Evolutionary conservation across 495 filamentous ascomycete genomes (phyloP), one percentile per base, ranked within the genome.

Genomic region (Aspergillus mulundensis): DNA sequence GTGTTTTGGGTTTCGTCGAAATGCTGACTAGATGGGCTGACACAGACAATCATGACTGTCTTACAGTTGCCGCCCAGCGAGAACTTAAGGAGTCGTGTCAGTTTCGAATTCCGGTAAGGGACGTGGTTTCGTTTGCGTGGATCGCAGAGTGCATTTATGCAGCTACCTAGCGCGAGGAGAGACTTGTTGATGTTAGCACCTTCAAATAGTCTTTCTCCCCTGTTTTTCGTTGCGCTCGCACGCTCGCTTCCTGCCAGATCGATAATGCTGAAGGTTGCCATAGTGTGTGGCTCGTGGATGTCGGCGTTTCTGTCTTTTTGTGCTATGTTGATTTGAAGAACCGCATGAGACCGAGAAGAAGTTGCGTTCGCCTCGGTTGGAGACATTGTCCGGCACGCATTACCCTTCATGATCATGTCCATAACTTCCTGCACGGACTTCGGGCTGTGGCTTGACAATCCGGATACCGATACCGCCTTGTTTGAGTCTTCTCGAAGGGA

Each of bases 111-210:
- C 55, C 94, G 84, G 74, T 99, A 99, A 1, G 94, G 94, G 12
- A 99, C 87, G 66, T 99, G 94, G 61, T 95, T 95, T 52, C 82
- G 85, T 76, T 95, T 96, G 32, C 88, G 84, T 18, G 89, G 85
- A 68, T 99, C 94, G 74, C 94, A 99, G 30, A 99, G 86, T 15
- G 94, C 95, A 66, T 99, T 99, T 76, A 99, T 99, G 73, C 94
- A 99, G 73, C 94, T 94, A 56, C 94, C 94, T 19, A 99, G 75
- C 1, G 94, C 92, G 24, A 98, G 85, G 5, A 99, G 78, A 10
- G 95, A 97, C 68, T 97, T 95, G 79, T 99, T 99, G 80, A 99
- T 99, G 68, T 99, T 99, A 45, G 94, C 94, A 51, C 94, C 94
- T 70, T 99, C 94, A 21, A 94, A 73, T 45, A 99, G 72, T 38